Conservation (phyloP, 768 basidiomycete species). For the Rhodotorula sphaerocarpa region DNA sequence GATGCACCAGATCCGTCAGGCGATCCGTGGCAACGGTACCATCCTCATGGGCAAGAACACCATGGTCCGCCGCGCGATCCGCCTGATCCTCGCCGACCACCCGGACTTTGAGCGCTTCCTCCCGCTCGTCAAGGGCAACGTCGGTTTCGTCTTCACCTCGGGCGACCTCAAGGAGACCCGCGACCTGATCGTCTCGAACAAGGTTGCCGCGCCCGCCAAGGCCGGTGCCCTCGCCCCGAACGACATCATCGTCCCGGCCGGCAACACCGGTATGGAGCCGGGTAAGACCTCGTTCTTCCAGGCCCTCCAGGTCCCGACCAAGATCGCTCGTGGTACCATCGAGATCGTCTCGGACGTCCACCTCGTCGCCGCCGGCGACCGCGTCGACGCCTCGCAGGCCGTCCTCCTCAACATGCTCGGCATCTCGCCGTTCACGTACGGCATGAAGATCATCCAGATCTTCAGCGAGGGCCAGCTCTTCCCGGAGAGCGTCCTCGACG, state of each 20-base stretch:
- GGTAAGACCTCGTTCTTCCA: slow-evolving; percentile 99
- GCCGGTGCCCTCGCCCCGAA: slow-evolving; percentile 90
- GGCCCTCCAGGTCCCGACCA: slow-evolving; percentile 97
- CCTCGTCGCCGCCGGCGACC: slow-evolving; percentile 74
- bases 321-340: slow-evolving; percentile 99
- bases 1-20: slow-evolving; percentile 88
- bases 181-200: slow-evolving; percentile 87
- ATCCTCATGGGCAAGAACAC: slow-evolving; percentile 99
- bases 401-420: slow-evolving; percentile 99
- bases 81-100: slow-evolving; percentile 75
- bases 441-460: slow-evolving; percentile 88
- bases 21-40: slow-evolving; percentile 91
- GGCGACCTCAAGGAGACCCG: slow-evolving; percentile 89
- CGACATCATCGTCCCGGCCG: slow-evolving; percentile 83
- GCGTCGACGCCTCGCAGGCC: slow-evolving; percentile 89
- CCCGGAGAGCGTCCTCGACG: slow-evolving; percentile 78
- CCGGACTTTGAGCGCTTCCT: slow-evolving; percentile 95
- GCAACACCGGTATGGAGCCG: slow-evolving; percentile 99
- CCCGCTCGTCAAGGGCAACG: slow-evolving; percentile 91
- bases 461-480: slow-evolving; percentile 90
- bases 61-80: slow-evolving; percentile 97
- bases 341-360: slow-evolving; percentile 97
- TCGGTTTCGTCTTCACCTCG: slow-evolving; percentile 96
- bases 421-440: slow-evolving; percentile 86
- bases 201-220: slow-evolving; percentile 96